These are phyloP conservation scores for Kernera saxatilis DNA, from an alignment of 345 rosid species.

Conservation along the genomic window DNA sequence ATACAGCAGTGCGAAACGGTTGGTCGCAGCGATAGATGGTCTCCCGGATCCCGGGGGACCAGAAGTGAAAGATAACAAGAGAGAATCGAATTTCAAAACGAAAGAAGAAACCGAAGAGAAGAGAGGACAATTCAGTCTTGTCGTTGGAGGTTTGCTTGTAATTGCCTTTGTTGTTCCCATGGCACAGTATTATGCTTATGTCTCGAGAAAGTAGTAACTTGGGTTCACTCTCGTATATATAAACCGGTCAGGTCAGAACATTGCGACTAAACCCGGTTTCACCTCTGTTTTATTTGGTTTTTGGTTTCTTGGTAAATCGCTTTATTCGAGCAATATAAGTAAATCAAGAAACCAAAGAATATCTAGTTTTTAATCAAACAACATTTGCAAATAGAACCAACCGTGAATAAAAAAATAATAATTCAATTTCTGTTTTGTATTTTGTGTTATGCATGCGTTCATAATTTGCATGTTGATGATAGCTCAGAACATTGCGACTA, in stretches of 20 bases:
- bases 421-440: too few species aligned
- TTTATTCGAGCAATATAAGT: constrained; percentile 6
- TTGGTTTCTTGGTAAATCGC: background rate
- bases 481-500: constrained; percentile 22
- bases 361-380: too few species aligned
- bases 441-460: too few species aligned
- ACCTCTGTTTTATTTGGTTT: constrained; percentile 1
- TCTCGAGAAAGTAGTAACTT: constrained; percentile 59
- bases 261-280: background rate
- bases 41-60: constrained; percentile 97
- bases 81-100: constrained; percentile 86
- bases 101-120: constrained; percentile 96
- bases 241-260: constrained; percentile 27
- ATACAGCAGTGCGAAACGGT: constrained; percentile 71
- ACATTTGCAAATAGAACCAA: too few species aligned
- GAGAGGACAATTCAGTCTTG: constrained; percentile 91
- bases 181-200: constrained; percentile 95
- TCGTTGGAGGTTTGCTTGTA: constrained; percentile 87
- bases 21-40: constrained; percentile 92
- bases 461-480: too few species aligned
- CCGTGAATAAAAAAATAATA: too few species aligned
- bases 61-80: constrained; percentile 52
- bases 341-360: background rate
- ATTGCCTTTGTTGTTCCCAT: constrained; percentile 94
- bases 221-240: background rate